Percentiles rank a stretch among this genome's conserved stretches.
Conservation (phyloP, 176 grass and related monocot species). For the Ensete glaucum region DNA sequence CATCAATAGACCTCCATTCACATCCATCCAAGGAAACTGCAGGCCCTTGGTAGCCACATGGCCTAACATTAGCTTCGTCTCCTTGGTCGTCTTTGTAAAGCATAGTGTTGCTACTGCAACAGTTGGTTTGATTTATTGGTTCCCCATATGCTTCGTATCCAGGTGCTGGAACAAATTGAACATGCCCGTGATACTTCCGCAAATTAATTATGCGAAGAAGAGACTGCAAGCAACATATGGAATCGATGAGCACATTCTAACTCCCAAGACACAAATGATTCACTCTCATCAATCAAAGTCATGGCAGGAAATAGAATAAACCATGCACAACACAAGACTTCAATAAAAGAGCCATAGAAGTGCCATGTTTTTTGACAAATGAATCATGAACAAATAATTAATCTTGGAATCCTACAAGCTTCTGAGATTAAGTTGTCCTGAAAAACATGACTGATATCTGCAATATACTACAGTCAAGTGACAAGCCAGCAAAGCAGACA, state of each 20-base stretch:
- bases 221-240: conserved; percentile 31
- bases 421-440: too few relatives aligned
- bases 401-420: not conserved
- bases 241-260: not conserved
- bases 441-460: too few relatives aligned
- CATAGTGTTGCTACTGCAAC: conserved; percentile 8
- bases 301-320: not conserved
- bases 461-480: too few relatives aligned
- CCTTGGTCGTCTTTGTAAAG: conserved; percentile 17
- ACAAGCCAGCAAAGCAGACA: too few relatives aligned
- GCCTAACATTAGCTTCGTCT: conserved; percentile 22
- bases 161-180: conserved; percentile 59
- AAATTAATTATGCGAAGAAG: conserved; percentile 58
- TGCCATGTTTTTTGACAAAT: not conserved
- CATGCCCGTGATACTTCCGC: conserved; percentile 44
- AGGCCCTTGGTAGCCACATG: conserved; percentile 40
- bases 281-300: not conserved
- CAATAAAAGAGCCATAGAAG: not conserved
- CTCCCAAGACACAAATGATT: not conserved
- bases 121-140: conserved; percentile 32
- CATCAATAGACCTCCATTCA: conserved; percentile 73
- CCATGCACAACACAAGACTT: not conserved
- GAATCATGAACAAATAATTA: not conserved
- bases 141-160: conserved; percentile 67
- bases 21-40: conserved; percentile 28